phyloP scores from a whole-genome alignment of 2,329 filamentous ascomycete species.

The Podosphaera fusca region DNA sequence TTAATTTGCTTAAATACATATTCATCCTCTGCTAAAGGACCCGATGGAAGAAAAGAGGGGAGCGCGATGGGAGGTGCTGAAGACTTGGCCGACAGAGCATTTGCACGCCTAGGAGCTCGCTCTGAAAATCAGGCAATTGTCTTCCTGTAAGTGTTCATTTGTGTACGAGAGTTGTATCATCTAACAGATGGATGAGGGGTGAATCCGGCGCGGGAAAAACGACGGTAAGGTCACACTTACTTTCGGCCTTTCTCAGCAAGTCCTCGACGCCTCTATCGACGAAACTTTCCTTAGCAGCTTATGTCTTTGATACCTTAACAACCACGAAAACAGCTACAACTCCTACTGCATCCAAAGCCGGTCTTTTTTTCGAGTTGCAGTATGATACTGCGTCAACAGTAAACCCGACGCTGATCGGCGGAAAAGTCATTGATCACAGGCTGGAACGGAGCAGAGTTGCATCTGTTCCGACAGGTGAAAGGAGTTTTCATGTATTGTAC shows the following conservation, averaged over 20 bases:
- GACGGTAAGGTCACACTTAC: constrained; percentile 69
- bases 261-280: constrained; percentile 81
- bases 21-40: constrained; percentile 65
- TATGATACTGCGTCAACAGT: constrained; percentile 76
- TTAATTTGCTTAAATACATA: constrained; percentile 89
- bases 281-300: constrained; percentile 80
- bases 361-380: constrained; percentile 86
- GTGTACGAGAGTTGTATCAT: background rate
- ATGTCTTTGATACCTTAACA: constrained; percentile 86
- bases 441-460: constrained; percentile 80
- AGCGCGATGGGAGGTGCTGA: constrained; percentile 84
- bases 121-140: constrained; percentile 84
- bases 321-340: constrained; percentile 95
- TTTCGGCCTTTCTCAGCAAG: constrained; percentile 68
- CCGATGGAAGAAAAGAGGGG: constrained; percentile 76
- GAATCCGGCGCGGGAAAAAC: constrained; percentile 95
- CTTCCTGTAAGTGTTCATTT: constrained; percentile 49
- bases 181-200: constrained; percentile 32
- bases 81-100: constrained; percentile 72
- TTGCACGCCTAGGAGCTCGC: constrained; percentile 60
- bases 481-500: constrained; percentile 90
- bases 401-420: constrained; percentile 73
- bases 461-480: constrained; percentile 80
- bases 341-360: constrained; percentile 83
- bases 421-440: constrained; percentile 82